Evolutionary conservation across 2,329 filamentous ascomycete species (phyloP), one percentile per base, ranked within the genome.

Genomic region (Diaporthe eres): DNA sequence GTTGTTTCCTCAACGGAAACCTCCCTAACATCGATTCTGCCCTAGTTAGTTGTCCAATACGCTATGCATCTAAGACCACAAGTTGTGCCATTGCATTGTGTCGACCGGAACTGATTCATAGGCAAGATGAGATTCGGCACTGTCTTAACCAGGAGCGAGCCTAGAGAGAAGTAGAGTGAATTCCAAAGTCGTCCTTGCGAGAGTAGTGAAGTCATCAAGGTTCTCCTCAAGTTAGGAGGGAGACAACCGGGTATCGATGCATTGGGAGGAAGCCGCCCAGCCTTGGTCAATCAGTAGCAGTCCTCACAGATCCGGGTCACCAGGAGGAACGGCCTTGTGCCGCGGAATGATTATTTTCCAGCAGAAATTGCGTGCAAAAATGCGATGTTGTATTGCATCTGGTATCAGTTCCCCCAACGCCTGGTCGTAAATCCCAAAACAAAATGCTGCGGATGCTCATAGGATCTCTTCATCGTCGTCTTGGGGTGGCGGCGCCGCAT

Each of bases 341-440:
- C 1, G 4, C 12, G 4, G 13, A 1, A 15, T 1, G 7, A 39
- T 19, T 4, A 25, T 3, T 31, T 25, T 13, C 25, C 5, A 17
- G 53, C 12, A 58, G 1, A 17, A 7, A 44, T 47, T 47, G 17
- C 19, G 25, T 58, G 19, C 53, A 47, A 53, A 57, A 71, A 70
- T 44, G 60, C 67, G 39, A 75, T 58, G 19, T 63, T 71, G 39
- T 55, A 63, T 60, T 74, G 47, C 70, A 71, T 61, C 55, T 77
- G 75, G 75, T 77, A 77, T 77, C 74, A 53, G 61, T 63, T 47
- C 70, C 75, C 73, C 68, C 25, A 75, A 75, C 75, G 74, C 73
- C 73, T 73, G 42, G 70, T 77, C 70, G 51, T 77, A 51, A 75
- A 47, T 47, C 22, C 8, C 22, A 17, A 55, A 55, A 55, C 22